phyloP scores from a whole-genome alignment of 2,329 filamentous ascomycete species.

The Aureobasidium sp. region DNA sequence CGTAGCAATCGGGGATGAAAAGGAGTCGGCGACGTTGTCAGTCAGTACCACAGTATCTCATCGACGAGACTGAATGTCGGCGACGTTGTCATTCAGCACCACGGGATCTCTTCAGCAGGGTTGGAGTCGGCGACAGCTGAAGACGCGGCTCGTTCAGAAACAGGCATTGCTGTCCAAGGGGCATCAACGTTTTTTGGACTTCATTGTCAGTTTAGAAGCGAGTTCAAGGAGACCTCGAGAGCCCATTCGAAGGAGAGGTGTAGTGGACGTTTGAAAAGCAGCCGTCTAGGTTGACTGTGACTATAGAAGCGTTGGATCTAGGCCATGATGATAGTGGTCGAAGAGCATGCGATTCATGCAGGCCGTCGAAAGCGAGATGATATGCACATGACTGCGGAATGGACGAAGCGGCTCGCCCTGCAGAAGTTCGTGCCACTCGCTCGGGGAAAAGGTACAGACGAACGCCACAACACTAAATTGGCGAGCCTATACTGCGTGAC shows the following conservation, averaged over 20 bases:
- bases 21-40: too few relatives aligned
- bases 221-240: background rate
- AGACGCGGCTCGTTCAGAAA: too few relatives aligned
- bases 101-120: too few relatives aligned
- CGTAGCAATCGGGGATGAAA: too few relatives aligned
- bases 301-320: background rate
- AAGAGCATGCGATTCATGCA: background rate
- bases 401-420: background rate
- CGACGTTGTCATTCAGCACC: too few relatives aligned
- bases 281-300: background rate
- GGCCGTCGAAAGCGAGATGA: background rate
- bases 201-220: background rate
- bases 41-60: too few relatives aligned
- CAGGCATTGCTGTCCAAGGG: background rate
- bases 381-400: background rate
- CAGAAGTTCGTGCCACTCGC: background rate
- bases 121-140: too few relatives aligned
- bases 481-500: background rate
- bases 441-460: background rate
- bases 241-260: too few relatives aligned
- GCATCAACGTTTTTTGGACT: background rate
- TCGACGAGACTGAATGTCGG: too few relatives aligned
- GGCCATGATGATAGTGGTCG: background rate
- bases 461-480: background rate
- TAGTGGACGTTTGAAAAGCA: background rate